Evolutionary conservation across 192 early-diverging fungal species (phyloP), one percentile per base, ranked within the genome.

Genomic region (Backusella circina): DNA sequence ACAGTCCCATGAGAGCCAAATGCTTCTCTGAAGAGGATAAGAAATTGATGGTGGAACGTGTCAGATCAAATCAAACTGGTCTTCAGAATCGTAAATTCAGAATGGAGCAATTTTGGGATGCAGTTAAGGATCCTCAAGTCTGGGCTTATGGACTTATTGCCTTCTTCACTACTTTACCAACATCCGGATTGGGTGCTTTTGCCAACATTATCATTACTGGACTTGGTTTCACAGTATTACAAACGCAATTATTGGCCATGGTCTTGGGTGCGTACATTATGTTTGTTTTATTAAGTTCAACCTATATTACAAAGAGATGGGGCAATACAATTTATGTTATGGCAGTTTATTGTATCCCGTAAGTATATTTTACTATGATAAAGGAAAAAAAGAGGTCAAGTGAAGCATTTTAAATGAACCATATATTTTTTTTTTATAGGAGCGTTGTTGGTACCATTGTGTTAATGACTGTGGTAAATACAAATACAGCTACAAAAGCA

Each of bases 1-100:
- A 75, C 21, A 67, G 65, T 51, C 74, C 74, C 7, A 75, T 75
- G 74, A 66, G 74, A 67, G 74, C 74, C 44, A 75, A 75, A 31
- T 75, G 74, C 32, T 75, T 35, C 31, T 67, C 74, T 41, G 74
- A 75, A 67, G 74, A 75, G 9, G 74, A 75, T 33, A 75, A 75
- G 41, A 66, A 68, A 7, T 44, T 75, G 23, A 75, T 75, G 74
- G 65, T 75, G 21, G 74, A 75, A 16, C 74, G 74, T 36, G 74
- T 75, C 1, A 64, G 74, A 41, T 35, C 65, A 26, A 75, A 75
- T 37, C 64, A 75, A 75, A 75, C 74, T 16, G 74, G 74, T 50
- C 38, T 75, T 5, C 74, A 75, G 16, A 75, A 75, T 31, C 36
- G 37, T 32, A 28, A 35, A 23, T 75, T 67, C 44, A 36, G 74